These are phyloP conservation scores for Nakazawaea anatomiae DNA, from an alignment of 805 yeast species.

Conservation along the genomic window DNA sequence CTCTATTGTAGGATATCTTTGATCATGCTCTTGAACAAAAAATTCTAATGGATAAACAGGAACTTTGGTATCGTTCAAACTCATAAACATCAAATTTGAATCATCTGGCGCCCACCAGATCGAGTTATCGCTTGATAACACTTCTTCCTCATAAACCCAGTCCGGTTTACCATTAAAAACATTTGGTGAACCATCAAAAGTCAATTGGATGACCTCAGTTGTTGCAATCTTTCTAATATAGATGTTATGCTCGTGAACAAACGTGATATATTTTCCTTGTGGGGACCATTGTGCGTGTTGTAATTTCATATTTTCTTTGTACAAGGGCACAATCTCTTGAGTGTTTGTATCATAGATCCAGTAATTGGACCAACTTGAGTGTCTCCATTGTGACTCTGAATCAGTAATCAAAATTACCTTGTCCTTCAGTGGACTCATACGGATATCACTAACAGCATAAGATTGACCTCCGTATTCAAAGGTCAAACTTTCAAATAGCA, in stretches of 20 bases:
- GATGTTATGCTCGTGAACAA: slow-evolving; percentile 50
- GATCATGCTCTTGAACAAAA: slow-evolving; percentile 33
- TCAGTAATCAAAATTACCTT: slow-evolving; percentile 55
- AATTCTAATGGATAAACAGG: slow-evolving; percentile 44
- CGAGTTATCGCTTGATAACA: slow-evolving; percentile 48
- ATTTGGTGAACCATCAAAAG: slow-evolving; percentile 45
- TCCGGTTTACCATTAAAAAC: slow-evolving; percentile 69
- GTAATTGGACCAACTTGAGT: slow-evolving; percentile 55
- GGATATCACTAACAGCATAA: slow-evolving; percentile 33
- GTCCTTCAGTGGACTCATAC: slow-evolving; percentile 38
- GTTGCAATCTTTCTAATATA: slow-evolving; percentile 35
- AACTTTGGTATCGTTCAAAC: slow-evolving; percentile 56
- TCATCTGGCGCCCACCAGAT: slow-evolving; percentile 75
- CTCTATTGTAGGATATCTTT: slow-evolving; percentile 40
- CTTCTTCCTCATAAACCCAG: slow-evolving; percentile 86
- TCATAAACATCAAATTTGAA: slow-evolving; percentile 45
- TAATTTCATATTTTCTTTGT: slow-evolving; percentile 16
- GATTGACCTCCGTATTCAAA: slow-evolving; percentile 37
- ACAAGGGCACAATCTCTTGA: slow-evolving; percentile 23
- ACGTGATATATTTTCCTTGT: slow-evolving; percentile 46
- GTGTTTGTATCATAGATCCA: slow-evolving; percentile 53
- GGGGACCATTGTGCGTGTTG: slow-evolving; percentile 60
- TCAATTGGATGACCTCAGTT: slow-evolving; percentile 26
- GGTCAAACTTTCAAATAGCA: slow-evolving; percentile 23
- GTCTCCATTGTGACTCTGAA: slow-evolving; percentile 50